These are phyloP conservation scores for Aphanoascus verrucosus DNA, from an alignment of 2,329 filamentous ascomycete genomes.

Conservation along the genomic window DNA sequence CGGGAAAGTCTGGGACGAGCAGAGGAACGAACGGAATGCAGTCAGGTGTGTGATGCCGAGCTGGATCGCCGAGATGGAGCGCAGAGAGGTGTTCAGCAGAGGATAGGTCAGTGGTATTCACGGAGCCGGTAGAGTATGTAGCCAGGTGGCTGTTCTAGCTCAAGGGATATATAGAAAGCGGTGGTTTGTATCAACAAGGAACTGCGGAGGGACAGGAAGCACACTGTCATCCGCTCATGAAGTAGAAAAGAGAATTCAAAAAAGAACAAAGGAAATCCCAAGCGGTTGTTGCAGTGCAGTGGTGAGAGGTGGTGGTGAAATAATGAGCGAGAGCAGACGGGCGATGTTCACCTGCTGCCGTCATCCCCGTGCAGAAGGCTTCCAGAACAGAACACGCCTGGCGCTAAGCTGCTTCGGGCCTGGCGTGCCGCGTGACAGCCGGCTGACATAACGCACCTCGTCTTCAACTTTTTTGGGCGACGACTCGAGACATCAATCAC, in stretches of 20 bases:
- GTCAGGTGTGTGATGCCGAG: not conserved
- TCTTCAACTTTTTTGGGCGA: too few species aligned
- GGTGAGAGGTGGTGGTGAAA: not conserved
- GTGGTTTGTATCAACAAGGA: not conserved
- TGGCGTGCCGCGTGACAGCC: not conserved
- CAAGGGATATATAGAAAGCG: not conserved
- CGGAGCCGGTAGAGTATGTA: not conserved
- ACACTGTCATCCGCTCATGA: not conserved
- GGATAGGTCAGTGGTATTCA: not conserved
- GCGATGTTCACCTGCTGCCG: not conserved
- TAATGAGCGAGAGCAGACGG: not conserved
- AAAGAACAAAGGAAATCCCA: not conserved
- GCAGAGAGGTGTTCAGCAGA: not conserved
- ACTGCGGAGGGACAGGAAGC: not conserved
- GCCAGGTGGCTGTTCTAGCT: not conserved
- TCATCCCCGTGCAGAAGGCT: not conserved
- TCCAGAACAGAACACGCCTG: not conserved
- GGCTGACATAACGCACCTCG: too few species aligned
- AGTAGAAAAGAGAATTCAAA: not conserved
- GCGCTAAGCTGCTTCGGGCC: not conserved
- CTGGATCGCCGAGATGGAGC: not conserved
- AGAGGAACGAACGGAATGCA: not conserved
- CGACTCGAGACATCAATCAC: too few species aligned
- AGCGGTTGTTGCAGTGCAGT: too few species aligned
- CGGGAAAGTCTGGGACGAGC: constrained; percentile 1